Evolutionary conservation across 331 rosid genomes (phyloP).

Genomic region (Telfairia occidentalis): DNA sequence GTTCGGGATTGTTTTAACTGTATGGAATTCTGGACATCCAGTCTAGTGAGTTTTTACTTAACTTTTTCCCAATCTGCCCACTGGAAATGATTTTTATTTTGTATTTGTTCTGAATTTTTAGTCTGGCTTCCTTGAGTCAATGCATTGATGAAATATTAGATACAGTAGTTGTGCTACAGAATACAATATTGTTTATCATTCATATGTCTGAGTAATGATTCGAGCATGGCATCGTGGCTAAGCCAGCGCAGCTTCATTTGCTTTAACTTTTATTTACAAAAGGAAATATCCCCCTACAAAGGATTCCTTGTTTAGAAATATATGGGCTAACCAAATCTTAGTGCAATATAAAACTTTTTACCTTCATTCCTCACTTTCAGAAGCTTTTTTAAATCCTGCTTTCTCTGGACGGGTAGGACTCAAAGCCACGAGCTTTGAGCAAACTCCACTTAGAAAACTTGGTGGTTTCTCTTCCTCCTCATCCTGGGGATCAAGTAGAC

Average conservation of each 20-base stretch:
- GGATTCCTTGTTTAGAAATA: background rate
- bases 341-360: background rate
- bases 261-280: background rate
- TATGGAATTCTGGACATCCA: background rate
- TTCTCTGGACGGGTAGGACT: conserved; percentile 11
- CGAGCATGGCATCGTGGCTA: background rate
- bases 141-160: background rate
- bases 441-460: conserved; percentile 32
- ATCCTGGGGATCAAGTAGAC: conserved; percentile 24
- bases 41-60: background rate
- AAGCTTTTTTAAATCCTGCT: conserved; percentile 34
- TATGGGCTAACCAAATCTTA: background rate
- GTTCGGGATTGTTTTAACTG: background rate
- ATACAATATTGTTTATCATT: background rate
- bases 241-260: conserved; percentile 2
- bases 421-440: conserved; percentile 33
- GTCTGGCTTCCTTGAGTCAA: background rate
- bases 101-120: background rate
- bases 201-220: background rate
- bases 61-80: background rate
- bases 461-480: conserved; percentile 27
- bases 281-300: background rate
- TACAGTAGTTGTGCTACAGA: background rate
- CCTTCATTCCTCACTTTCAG: conserved; percentile 28
- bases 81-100: background rate